Evolutionary conservation across 1,284 basidiomycete species (phyloP).

Genomic region (Moesziomyces globuligerus): DNA sequence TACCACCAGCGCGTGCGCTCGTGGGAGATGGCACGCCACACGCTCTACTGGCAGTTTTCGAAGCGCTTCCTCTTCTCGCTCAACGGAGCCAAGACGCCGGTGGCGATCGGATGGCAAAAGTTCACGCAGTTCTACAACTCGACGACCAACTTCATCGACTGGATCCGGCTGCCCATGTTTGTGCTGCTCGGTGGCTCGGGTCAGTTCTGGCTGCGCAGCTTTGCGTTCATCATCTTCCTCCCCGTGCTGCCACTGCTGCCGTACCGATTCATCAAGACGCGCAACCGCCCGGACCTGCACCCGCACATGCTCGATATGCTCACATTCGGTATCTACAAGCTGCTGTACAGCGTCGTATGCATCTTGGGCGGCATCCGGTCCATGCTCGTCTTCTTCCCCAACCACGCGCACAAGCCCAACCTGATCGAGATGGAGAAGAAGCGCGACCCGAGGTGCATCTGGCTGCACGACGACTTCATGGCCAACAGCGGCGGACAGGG

Average conservation of each 20-base stretch:
- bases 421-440: constrained; percentile 31
- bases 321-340: constrained; percentile 36
- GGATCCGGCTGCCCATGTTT: constrained; percentile 39
- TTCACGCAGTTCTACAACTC: constrained; percentile 44
- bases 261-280: constrained; percentile 27
- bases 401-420: constrained; percentile 16
- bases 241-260: constrained; percentile 24
- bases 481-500: constrained; percentile 22
- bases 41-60: constrained; percentile 41
- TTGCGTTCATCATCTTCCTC: constrained; percentile 22
- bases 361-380: constrained; percentile 21
- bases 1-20: constrained; percentile 33
- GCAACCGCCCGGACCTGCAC: constrained; percentile 28
- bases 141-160: constrained; percentile 41
- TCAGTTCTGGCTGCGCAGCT: constrained; percentile 25
- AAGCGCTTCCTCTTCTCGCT: constrained; percentile 33
- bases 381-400: constrained; percentile 32
- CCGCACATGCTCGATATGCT: constrained; percentile 32
- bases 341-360: constrained; percentile 28
- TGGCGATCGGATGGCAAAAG: constrained; percentile 31
- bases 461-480: constrained; percentile 31
- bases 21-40: constrained; percentile 44
- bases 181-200: constrained; percentile 23
- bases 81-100: constrained; percentile 18
- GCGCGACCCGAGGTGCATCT: constrained; percentile 25